Base-by-base conservation (phyloP, 2,329 filamentous ascomycete species). In the Trichoderma sp. region DNA sequence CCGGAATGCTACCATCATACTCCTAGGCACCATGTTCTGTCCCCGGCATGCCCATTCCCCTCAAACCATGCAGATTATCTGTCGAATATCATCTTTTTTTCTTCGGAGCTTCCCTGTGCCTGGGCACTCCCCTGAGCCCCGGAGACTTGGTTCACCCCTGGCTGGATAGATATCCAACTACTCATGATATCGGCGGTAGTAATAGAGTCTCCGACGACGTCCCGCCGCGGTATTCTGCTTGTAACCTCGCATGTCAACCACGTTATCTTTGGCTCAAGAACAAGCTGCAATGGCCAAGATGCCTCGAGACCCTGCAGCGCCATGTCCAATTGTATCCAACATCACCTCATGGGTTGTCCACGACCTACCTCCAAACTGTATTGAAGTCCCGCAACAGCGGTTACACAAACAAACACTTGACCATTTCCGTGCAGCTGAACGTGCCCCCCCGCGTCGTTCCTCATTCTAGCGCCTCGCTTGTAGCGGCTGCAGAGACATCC, bases 81-180 rank as follows among this genome's bases (percentile, higher is more conserved):
- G 51, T 68, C 64, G 64, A 62, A 64, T 68, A 62, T 68, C 67
- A 67, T 34, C 45, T 66, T 65, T 65, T 51, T 19, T 63, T 66
- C 60, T 63, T 30, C 30, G 66, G 64, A 66, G 64, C 61, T 68
- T 39, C 34, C 55, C 58, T 66, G n/a, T 30, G 64, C 61, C 64
- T 66, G 61, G 63, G 50, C 41, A 5, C 44, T 48, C 47, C 47
- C 19, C 47, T 57, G 64, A 58, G 63, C 64, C 64, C 67, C 66
- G 66, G 47, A 26, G 58, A 28, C 54, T 43, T 52, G 50, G 39
- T 43, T 50, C 52, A 55, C 44, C 34, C 34, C 58, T 30, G 17
- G 50, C 41, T 63, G 26, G 30, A 34, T 10, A 24, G 17, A 19
- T 30, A 19, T 52, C 14, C 17, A 34, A 17, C 2, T 7, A 34